phyloP scores from a whole-genome alignment of 305 asterid genomes.

The Petunia hybrid region DNA sequence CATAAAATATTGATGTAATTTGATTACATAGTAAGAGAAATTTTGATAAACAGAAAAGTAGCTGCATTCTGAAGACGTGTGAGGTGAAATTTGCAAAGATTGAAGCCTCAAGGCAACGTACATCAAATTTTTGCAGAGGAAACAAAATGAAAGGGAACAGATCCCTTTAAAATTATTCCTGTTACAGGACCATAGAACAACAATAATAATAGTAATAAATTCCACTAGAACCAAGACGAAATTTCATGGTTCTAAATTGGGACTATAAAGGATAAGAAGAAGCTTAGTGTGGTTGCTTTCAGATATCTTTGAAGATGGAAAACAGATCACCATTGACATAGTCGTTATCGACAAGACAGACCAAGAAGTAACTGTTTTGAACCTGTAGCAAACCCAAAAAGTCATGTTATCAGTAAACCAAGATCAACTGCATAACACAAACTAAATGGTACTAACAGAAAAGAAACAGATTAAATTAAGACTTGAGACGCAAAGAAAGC shows the following conservation, averaged over 20 bases:
- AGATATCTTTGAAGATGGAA: conserved; percentile 70
- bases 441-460: no score
- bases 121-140: not conserved
- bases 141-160: not conserved
- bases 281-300: conserved; percentile 35
- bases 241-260: not conserved
- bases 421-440: not conserved
- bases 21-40: no score
- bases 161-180: conserved; percentile 24
- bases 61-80: not conserved
- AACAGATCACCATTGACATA: conserved; percentile 77
- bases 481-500: not conserved
- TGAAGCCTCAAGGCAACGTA: not conserved
- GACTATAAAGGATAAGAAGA: conserved; percentile 22
- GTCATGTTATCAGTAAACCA: not conserved
- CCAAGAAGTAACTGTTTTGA: conserved; percentile 76
- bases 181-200: conserved; percentile 13
- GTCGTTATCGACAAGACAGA: conserved; percentile 93
- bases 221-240: not conserved
- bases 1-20: no score
- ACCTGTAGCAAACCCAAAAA: conserved; percentile 55
- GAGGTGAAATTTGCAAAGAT: not conserved
- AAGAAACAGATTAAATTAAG: not conserved
- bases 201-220: not conserved
- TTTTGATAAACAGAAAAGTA: no score